phyloP scores from a whole-genome alignment of 75 land plant genomes.

The Picea sitchensis region DNA sequence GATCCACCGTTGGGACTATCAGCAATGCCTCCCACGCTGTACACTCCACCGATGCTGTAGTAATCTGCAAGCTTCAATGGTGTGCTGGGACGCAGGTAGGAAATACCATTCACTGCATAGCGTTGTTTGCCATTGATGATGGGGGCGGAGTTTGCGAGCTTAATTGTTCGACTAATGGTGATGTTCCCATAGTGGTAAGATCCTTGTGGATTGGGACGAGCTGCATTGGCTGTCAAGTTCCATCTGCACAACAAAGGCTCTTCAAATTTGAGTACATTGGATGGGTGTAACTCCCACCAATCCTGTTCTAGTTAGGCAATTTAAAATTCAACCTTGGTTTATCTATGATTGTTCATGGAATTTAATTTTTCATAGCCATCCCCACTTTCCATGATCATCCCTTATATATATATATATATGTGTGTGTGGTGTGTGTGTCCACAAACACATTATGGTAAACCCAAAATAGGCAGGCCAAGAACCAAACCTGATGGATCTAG shows the following conservation, averaged over 20 bases:
- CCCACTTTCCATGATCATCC: too few relatives aligned
- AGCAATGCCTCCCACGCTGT: slow-evolving; percentile 46
- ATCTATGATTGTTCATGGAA: too few relatives aligned
- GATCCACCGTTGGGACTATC: slow-evolving; percentile 25
- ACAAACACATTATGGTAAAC: not conserved
- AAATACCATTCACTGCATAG: slow-evolving; percentile 62
- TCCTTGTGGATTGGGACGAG: slow-evolving; percentile 84
- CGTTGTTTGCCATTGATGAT: slow-evolving; percentile 54
- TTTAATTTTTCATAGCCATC: too few relatives aligned
- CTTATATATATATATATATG: too few relatives aligned
- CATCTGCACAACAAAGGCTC: slow-evolving; percentile 30
- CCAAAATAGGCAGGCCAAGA: not conserved
- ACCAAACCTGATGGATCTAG: slow-evolving; percentile 43
- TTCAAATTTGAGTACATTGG: too few relatives aligned
- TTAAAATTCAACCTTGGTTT: too few relatives aligned
- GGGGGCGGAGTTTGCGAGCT: slow-evolving; percentile 34
- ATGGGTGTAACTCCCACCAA: too few relatives aligned
- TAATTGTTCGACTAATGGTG: slow-evolving; percentile 42
- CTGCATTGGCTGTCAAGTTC: slow-evolving; percentile 73
- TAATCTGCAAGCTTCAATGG: slow-evolving; percentile 70
- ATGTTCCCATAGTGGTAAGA: slow-evolving; percentile 72
- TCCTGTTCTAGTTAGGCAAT: too few relatives aligned
- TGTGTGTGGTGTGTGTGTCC: too few relatives aligned
- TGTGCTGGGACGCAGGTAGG: slow-evolving; percentile 50
- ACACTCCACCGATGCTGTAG: slow-evolving; percentile 47